Base-by-base conservation (phyloP, 306 rosid genomes). In the Citrullus mucosospermus region DNA sequence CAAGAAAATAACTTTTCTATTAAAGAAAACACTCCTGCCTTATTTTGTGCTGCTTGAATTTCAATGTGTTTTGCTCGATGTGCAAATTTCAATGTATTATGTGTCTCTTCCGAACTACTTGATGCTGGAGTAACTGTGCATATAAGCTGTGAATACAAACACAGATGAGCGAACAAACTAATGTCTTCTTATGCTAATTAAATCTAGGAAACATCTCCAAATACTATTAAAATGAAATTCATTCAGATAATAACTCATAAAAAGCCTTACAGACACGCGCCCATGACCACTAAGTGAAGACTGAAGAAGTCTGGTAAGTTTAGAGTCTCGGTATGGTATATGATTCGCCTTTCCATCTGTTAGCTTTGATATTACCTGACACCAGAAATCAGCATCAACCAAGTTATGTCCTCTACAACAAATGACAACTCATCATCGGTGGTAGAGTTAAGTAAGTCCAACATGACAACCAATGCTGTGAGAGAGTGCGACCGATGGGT, bases 111-210 rank as follows among this genome's bases (percentile, higher is more conserved):
- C 11, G 90, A 85, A 81, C 90, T 91, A 89, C 98, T 93, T 79
- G 99, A 96, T 56, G 99, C 90, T 84, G 99, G 99, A 82, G 99
- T 96, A 75, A 96, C 91, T 3, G 96, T 96, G 86, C 99, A 96
- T 78, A 96, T 90, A 83, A 96, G 99, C 99, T 96, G 93, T 34
- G 82, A 82, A 83, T 81, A 69, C 63, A 70, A 65, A 83, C 50
- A 83, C 83, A 32, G 73, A 78, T 62, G 67, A 76, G 56, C 57
- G 59, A 77, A 43, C 76, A 63, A 86, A 73, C 56, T 34, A 85
- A 79, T 79, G 76, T 43, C 18, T 53, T 72, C 60, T 67, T 78
- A 80, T 15, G 56, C 77, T 67, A 76, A 78, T 75, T 55, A 74
- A 28, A 54, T 67, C 71, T 20, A 34, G 25, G 15, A 32, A 41